Conservation (phyloP, 2,329 filamentous ascomycete genomes). For the Scleromitrula shiraiana region DNA sequence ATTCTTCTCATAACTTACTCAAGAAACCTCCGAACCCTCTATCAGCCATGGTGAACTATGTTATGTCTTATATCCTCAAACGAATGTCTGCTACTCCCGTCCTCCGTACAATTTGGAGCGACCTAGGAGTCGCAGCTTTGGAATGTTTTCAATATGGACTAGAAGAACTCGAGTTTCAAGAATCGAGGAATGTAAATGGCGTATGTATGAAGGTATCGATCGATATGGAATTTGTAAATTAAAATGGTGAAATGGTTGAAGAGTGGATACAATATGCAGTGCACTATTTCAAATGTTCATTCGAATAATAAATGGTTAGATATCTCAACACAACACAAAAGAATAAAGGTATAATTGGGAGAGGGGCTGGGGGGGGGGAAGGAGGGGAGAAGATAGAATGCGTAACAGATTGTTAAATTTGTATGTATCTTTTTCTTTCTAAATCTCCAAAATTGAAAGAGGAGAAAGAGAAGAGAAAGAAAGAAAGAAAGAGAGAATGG, state of each 20-base stretch:
- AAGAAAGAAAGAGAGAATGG: background rate
- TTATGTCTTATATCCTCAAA: constrained; percentile 4
- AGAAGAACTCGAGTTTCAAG: constrained; percentile 12
- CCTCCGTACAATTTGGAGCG: constrained; percentile 26
- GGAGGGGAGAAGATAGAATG: background rate
- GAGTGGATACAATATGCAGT: constrained; percentile 4
- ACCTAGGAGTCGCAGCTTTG: constrained; percentile 28
- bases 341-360: too few relatives aligned
- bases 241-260: background rate
- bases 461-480: background rate
- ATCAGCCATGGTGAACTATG: constrained; percentile 14
- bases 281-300: constrained; percentile 9
- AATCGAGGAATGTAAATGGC: constrained; percentile 16
- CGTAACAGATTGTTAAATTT: constrained; percentile 2
- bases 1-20: constrained; percentile 27
- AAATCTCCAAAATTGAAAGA: background rate
- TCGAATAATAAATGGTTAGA: constrained; percentile 4
- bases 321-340: constrained; percentile 4
- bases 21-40: constrained; percentile 26
- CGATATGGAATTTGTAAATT: background rate
- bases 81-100: constrained; percentile 26
- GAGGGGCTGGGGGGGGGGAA: too few relatives aligned
- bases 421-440: background rate
- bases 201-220: background rate
- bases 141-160: constrained; percentile 22